Base-by-base conservation (phyloP, 257 asterid genomes). In the Linaria vulgaris region DNA sequence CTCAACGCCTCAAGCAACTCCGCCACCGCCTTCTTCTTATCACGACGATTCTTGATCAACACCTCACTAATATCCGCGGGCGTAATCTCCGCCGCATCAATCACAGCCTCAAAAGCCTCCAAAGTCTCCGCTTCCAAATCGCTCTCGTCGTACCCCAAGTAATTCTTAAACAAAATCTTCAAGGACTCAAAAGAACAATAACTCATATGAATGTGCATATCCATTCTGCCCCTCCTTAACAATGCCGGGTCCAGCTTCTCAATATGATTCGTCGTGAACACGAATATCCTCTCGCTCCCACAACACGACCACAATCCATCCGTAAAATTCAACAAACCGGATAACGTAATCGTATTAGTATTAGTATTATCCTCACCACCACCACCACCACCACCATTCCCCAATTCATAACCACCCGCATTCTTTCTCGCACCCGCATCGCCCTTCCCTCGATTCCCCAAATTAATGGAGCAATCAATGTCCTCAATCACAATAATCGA, bases 231-330 rank as follows among this genome's bases (percentile, higher is more conserved):
- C 9, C 95, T 71, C 83, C 99, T 82, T 72, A 92, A 15, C 84
- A 92, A 46, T 15, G 99, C 97, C 3, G 97, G 94, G 73, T 92
- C 99, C 3, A 92, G 90, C 80, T 83, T 92, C 80, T 89, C 99
- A 20, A 92, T 82, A 44, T 92, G 98, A 23, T 92, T 92, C 0
- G 98, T 89, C 0, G 99, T 92, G 76, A 92, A 92, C 21, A 92
- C 96, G 68, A 88, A 88, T 38, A 92, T 89, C 77, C 95, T 76
- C 73, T 92, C 99, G 53, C 96, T 87, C 10, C 99, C 99, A 59
- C 97, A 89, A 55, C 99, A 87, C 0, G 99, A 92, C 99, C 99
- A 92, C 61, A 92, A 64, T 0, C 99, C 99, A 39, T 92, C 99
- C 0, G 97, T 92, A 55, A 92, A 92, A 60, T 92, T 92, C 75